Percentiles rank a stretch among this genome's conserved stretches.
Evolutionary conservation across 2,329 filamentous ascomycete species (phyloP).

Genomic region (Blumeria hordei): DNA sequence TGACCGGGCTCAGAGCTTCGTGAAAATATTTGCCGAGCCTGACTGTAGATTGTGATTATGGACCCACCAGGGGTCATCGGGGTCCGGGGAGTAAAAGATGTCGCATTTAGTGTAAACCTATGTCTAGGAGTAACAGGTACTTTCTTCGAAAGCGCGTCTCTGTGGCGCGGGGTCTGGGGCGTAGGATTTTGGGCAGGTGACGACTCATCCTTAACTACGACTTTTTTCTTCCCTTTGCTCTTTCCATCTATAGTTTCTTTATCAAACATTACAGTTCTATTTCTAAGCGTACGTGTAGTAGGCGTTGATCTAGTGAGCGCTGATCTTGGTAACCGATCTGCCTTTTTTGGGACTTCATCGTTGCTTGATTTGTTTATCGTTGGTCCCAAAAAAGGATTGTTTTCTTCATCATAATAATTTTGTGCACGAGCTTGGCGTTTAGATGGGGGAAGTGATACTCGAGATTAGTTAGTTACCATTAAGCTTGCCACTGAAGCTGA

Average conservation of each 20-base stretch:
- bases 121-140: slow-evolving; percentile 62
- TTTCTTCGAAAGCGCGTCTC: slow-evolving; percentile 48
- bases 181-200: slow-evolving; percentile 29
- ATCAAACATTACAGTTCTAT: not conserved
- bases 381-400: slow-evolving; percentile 27
- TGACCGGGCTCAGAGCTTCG: slow-evolving; percentile 21
- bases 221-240: not conserved
- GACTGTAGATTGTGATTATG: slow-evolving; percentile 58
- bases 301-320: slow-evolving; percentile 12
- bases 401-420: slow-evolving; percentile 40
- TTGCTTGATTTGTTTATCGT: slow-evolving; percentile 13
- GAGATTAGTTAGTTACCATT: slow-evolving; percentile 1
- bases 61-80: slow-evolving; percentile 41
- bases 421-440: slow-evolving; percentile 20
- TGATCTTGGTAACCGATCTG: slow-evolving; percentile 17
- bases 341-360: slow-evolving; percentile 20
- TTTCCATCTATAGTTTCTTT: not conserved
- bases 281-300: slow-evolving; percentile 3
- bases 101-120: slow-evolving; percentile 53
- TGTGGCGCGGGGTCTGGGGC: slow-evolving; percentile 52
- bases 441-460: slow-evolving; percentile 16
- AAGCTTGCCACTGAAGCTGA: slow-evolving; percentile 2
- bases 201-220: slow-evolving; percentile 22
- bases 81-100: slow-evolving; percentile 52
- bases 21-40: slow-evolving; percentile 68